Base-by-base conservation (phyloP, 805 yeast species). In the Priceomyces haplophilus region DNA sequence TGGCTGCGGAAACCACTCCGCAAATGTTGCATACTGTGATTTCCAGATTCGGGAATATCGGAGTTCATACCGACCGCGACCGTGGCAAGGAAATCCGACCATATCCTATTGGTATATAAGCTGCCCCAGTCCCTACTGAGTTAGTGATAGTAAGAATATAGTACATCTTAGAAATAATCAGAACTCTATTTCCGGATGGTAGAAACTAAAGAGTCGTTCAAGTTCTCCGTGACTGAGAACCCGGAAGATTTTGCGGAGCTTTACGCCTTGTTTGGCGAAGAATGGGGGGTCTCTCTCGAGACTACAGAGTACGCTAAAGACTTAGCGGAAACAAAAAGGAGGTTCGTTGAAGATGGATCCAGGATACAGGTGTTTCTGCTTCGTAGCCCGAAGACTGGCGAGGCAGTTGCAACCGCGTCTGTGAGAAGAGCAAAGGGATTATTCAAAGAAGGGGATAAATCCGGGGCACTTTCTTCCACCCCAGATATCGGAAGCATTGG, bases 401-500 rank as follows among this genome's bases (percentile, higher is more conserved):
- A 53, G 17, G 40, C 58, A 1, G 62, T 54, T 8, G 61, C 65
- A 15, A 42, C 52, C 11, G 47, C 55, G 4, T 43, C 54, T 1
- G 62, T 67, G 5, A 55, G 46, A 10, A 54, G 55, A 21, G 48
- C 47, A 16, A 51, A 53, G 34, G 72, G 65, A 0, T 56, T 62
- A 24, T 64, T 45, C 36, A 64, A 63, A 38, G 65, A 57, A 12
- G 54, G 57, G 4, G 59, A 54, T 31, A 51, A 54, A 11, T 48
- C 57, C 15, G 41, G 42, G 16, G 62, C 57, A 8, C 53, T 64
- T 7, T 45, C 61, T 1, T 51, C 63, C 3, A 45, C 53, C 11
- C 70, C 72, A 1, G 65, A 65, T 42, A 61, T 69, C 1, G 32
- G 48, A 3, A 41, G 53, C 33, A 52, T 66, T 40, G 73, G 73